A percentile compares a stretch with the other conserved stretches of the same genome.
phyloP scores from a whole-genome alignment of 2,329 filamentous ascomycete genomes.

The Claviceps digitariae region DNA sequence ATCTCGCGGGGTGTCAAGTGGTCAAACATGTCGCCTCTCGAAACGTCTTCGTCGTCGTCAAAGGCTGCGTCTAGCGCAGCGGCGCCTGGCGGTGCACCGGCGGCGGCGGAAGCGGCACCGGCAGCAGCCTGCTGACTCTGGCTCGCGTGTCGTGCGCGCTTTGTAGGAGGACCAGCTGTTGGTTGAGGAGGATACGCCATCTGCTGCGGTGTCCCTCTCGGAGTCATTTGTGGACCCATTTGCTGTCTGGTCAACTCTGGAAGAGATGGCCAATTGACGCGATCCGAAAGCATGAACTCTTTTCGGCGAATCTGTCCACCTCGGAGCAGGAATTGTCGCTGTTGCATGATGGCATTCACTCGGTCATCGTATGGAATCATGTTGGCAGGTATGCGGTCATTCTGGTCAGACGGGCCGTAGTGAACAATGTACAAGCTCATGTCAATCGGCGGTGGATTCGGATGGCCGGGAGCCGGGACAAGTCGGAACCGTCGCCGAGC shows the following conservation, averaged over 20 bases:
- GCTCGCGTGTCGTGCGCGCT: constrained; percentile 36
- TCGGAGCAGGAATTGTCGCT: constrained; percentile 50
- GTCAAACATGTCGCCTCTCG: constrained; percentile 79
- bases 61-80: constrained; percentile 32
- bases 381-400: constrained; percentile 56
- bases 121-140: constrained; percentile 21
- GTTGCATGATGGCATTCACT: constrained; percentile 45
- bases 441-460: constrained; percentile 59
- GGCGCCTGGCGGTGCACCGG: constrained; percentile 22
- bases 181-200: constrained; percentile 49
- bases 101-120: constrained; percentile 5
- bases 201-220: constrained; percentile 39
- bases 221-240: constrained; percentile 32
- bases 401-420: constrained; percentile 65
- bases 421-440: constrained; percentile 82
- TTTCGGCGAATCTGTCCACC: constrained; percentile 77
- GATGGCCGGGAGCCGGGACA: constrained; percentile 54
- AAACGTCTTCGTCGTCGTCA: constrained; percentile 84
- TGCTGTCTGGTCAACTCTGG: constrained; percentile 39
- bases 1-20: constrained; percentile 81
- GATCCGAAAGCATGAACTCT: constrained; percentile 88
- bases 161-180: constrained; percentile 37
- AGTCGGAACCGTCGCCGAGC: constrained; percentile 79
- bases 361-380: constrained; percentile 52
- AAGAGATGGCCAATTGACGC: constrained; percentile 79